Evolutionary conservation across 2,329 filamentous ascomycete genomes (phyloP).

Genomic region (Diplodia sapinea): DNA sequence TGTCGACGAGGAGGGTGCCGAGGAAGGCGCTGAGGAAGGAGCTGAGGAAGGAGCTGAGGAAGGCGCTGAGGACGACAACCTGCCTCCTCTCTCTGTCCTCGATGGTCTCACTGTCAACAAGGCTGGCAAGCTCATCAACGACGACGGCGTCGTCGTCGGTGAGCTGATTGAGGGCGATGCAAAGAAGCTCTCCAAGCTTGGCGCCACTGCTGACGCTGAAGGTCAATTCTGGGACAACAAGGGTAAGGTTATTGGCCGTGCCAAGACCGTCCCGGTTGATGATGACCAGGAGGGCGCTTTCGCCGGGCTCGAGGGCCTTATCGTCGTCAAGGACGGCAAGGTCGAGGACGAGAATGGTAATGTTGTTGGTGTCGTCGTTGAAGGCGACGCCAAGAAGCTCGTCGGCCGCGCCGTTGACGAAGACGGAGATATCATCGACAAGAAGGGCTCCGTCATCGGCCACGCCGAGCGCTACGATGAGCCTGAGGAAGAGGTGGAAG

Average conservation of each 20-base stretch:
- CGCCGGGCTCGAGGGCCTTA: constrained; percentile 57
- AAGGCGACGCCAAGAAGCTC: constrained; percentile 59
- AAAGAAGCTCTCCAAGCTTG: constrained; percentile 60
- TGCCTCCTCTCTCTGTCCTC: constrained; percentile 56
- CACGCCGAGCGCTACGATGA: constrained; percentile 64
- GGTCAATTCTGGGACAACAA: constrained; percentile 62
- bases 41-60: constrained; percentile 40
- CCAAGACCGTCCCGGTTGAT: constrained; percentile 54
- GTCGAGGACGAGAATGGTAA: constrained; percentile 59
- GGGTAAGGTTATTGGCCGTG: constrained; percentile 58
- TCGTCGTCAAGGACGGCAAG: constrained; percentile 57
- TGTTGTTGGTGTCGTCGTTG: constrained; percentile 55
- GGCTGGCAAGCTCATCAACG: constrained; percentile 57
- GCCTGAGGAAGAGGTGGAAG: constrained; percentile 62
- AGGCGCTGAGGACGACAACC: constrained; percentile 40
- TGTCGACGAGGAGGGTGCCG: constrained; percentile 42
- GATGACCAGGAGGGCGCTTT: constrained; percentile 56
- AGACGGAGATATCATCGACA: constrained; percentile 60
- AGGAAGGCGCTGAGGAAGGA: constrained; percentile 38
- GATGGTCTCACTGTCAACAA: constrained; percentile 59
- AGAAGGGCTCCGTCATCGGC: constrained; percentile 59
- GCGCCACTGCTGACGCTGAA: constrained; percentile 52
- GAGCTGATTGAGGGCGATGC: constrained; percentile 58
- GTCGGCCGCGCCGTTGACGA: constrained; percentile 58
- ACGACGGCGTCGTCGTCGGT: constrained; percentile 54